Base-by-base conservation (phyloP, 225 moss, liverwort and hornwort species). In the Neckera pumila region DNA sequence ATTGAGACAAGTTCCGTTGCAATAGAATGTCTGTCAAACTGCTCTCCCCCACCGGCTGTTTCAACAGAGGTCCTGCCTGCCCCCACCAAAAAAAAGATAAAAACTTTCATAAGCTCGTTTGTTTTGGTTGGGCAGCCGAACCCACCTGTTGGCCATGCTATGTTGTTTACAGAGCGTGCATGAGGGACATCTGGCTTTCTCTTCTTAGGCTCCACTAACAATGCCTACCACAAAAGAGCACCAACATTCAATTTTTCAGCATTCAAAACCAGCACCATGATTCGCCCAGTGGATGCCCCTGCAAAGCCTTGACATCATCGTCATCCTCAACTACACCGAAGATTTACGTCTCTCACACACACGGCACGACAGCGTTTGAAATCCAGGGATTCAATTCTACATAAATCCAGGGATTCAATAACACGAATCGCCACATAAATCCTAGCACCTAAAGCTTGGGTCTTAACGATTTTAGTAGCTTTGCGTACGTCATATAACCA, bases 61-160 rank as follows among this genome's bases (percentile, higher is more conserved):
- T 97, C 92, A 97, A 82, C 17, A 98, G 69, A 91, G 96, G 97
- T 81, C 89, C 93, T 76, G 95, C 96, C 97, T 98, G 96, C 42
- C 85, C 85, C 90, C 88, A 91, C 89, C 90, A 90, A 74, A 87
- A 85, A 89, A 86, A 90, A 88, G 64, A 90, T 18, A 36, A 36
- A 83, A 62, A 66, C 9, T 63, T 87, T 33, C 80, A 92, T 91
- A 84, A 92, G 91, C 82, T 87, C 4, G 53, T 83, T 63, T 90
- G 59, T 77, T 72, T 51, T 42, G 81, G 17, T 78, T 85, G 82
- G 78, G 76, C 82, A 83, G 90, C 89, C 70, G 87, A 73, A 92
- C 91, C 94, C 90, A 92, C 92, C 91, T 92, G 92, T 83, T 91
- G 92, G 92, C 91, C 92, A 91, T 85, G 91, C 92, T 88, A 92